Evolutionary conservation across 768 basidiomycete genomes (phyloP).

Genomic region (Asterophora parasitica): DNA sequence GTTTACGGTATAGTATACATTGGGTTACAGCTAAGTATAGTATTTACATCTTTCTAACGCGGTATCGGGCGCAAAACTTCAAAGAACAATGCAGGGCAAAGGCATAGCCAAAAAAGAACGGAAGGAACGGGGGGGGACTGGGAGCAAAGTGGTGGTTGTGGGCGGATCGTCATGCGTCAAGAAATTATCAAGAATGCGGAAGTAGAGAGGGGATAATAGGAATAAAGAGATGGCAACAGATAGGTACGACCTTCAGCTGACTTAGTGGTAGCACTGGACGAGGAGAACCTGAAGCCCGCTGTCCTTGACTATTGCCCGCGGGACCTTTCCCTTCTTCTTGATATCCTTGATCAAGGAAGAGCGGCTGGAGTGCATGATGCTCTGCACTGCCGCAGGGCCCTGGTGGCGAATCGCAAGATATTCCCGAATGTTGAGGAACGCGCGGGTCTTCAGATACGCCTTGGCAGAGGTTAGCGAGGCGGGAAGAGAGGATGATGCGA

Average conservation of each 20-base stretch:
- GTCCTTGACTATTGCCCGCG: slow-evolving; percentile 58
- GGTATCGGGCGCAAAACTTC: neutral
- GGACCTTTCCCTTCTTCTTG: slow-evolving; percentile 36
- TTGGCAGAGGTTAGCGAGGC: slow-evolving; percentile 62
- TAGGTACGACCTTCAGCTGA: neutral
- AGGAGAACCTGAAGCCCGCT: slow-evolving; percentile 61
- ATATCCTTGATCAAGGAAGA: slow-evolving; percentile 60
- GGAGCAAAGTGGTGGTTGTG: neutral
- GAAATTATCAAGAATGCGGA: neutral
- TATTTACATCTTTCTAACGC: slow-evolving; percentile 1
- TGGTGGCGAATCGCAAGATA: slow-evolving; percentile 63
- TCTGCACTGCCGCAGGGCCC: slow-evolving; percentile 56
- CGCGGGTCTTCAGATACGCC: slow-evolving; percentile 57
- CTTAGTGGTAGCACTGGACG: slow-evolving; percentile 42
- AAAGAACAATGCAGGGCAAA: neutral
- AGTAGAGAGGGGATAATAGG: neutral
- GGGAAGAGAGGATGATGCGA: slow-evolving; percentile 48
- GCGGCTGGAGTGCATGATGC: slow-evolving; percentile 58
- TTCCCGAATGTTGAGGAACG: slow-evolving; percentile 68
- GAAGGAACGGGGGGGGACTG: neutral
- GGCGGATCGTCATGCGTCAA: neutral
- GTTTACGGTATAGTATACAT: neutral
- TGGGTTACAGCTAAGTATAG: neutral
- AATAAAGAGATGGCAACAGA: neutral
- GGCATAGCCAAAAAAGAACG: neutral